Conservation (phyloP, 75 land plant species). For the Chamaecyparis obtusa region DNA sequence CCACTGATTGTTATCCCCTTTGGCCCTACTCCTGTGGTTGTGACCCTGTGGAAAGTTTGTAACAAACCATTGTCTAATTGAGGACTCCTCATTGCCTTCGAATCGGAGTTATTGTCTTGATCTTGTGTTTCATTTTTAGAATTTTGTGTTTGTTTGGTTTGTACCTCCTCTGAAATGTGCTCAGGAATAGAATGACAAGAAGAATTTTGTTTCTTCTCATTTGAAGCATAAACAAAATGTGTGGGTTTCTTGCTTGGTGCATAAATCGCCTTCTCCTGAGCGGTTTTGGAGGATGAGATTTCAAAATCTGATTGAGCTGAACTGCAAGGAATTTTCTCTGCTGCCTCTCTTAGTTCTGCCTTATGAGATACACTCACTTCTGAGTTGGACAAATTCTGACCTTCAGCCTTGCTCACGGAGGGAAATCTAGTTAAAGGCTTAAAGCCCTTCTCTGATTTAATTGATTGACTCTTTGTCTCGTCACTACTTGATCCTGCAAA, state of each 20-base stretch:
- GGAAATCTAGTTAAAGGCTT: background rate
- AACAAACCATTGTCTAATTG: slow-evolving; percentile 14
- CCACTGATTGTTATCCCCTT: slow-evolving; percentile 66
- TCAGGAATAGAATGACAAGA: background rate
- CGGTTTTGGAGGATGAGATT: background rate
- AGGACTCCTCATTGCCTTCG: slow-evolving; percentile 15
- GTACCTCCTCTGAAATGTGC: background rate
- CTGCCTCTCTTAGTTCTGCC: background rate
- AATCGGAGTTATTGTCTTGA: slow-evolving; percentile 9
- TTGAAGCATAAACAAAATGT: slow-evolving; percentile 1
- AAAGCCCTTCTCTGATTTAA: background rate
- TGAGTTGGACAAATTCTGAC: slow-evolving; percentile 2
- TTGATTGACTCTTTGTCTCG: slow-evolving; percentile 13
- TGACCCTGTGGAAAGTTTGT: slow-evolving; percentile 55
- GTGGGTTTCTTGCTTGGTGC: slow-evolving; percentile 6
- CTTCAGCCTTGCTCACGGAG: background rate
- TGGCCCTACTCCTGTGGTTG: slow-evolving; percentile 71
- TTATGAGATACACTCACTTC: slow-evolving; percentile 1
- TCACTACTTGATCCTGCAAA: slow-evolving; percentile 6
- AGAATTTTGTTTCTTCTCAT: slow-evolving; percentile 2
- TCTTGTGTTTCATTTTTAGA: background rate
- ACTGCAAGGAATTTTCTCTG: slow-evolving; percentile 3
- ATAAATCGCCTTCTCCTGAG: slow-evolving; percentile 8
- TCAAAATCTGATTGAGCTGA: background rate
- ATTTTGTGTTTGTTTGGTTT: background rate